A percentile compares a stretch with the other conserved stretches of the same genome.
Evolutionary conservation across 768 basidiomycete genomes (phyloP).

Genomic region (Phylloporus scabripes): DNA sequence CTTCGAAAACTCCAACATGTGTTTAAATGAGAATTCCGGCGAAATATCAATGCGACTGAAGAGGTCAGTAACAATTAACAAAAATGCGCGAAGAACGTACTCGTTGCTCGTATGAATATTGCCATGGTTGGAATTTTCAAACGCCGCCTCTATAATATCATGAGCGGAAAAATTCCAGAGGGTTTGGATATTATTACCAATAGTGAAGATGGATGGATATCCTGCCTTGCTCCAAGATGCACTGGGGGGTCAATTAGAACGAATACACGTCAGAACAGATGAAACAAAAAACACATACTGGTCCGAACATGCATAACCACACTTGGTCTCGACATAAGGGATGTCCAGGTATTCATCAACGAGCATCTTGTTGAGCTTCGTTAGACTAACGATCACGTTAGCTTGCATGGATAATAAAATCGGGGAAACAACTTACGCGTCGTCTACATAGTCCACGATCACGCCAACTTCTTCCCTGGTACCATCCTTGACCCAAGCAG

Average conservation of each 20-base stretch:
- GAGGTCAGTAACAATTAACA: slow-evolving; percentile 30
- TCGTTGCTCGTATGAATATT: slow-evolving; percentile 80
- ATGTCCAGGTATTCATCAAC: slow-evolving; percentile 76
- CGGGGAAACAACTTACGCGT: slow-evolving; percentile 36
- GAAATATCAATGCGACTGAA: slow-evolving; percentile 77
- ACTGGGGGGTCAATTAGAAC: slow-evolving; percentile 25
- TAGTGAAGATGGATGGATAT: slow-evolving; percentile 79
- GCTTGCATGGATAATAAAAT: slow-evolving; percentile 11
- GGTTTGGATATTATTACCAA: slow-evolving; percentile 34
- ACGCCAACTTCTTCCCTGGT: slow-evolving; percentile 76
- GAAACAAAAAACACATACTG: slow-evolving; percentile 49
- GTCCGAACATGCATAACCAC: slow-evolving; percentile 93
- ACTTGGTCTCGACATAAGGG: slow-evolving; percentile 77
- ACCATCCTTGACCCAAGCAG: slow-evolving; percentile 87
- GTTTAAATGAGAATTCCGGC: slow-evolving; percentile 82
- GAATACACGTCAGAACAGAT: slow-evolving; percentile 17
- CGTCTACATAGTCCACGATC: slow-evolving; percentile 79
- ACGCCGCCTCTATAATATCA: slow-evolving; percentile 49
- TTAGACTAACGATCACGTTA: slow-evolving; percentile 47
- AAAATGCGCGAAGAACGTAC: slow-evolving; percentile 46
- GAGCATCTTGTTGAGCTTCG: slow-evolving; percentile 71
- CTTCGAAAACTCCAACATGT: slow-evolving; percentile 89
- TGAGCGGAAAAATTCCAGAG: not conserved
- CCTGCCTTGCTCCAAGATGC: slow-evolving; percentile 86
- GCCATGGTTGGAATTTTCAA: slow-evolving; percentile 65